Percentiles rank a stretch among this genome's conserved stretches.
Evolutionary conservation across 345 rosid species (phyloP).

Genomic region (Camelina neglecta): DNA sequence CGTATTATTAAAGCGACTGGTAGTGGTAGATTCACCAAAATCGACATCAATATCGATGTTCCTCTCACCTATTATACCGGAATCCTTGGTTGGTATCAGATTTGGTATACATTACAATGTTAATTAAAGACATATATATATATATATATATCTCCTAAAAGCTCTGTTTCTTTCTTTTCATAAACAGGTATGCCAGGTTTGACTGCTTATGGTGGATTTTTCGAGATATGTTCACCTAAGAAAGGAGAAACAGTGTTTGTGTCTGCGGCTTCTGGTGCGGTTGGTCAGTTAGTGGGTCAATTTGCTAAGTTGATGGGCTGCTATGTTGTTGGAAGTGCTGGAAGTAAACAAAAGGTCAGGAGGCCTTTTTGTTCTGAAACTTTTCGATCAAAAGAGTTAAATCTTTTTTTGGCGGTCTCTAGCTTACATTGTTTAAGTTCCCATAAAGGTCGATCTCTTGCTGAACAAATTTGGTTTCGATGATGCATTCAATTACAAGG

Average conservation of each 20-base stretch:
- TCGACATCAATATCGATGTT: constrained; percentile 50
- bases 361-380: not conserved
- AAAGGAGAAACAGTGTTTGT: constrained; percentile 56
- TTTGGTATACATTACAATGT: not conserved
- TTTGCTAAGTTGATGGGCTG: constrained; percentile 59
- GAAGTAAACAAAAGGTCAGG: constrained; percentile 52
- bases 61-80: constrained; percentile 67
- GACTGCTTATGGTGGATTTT: constrained; percentile 61
- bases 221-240: constrained; percentile 56
- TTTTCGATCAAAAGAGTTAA: not conserved
- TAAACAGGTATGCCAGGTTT: constrained; percentile 56
- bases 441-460: constrained; percentile 45
- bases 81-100: constrained; percentile 50
- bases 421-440: not conserved
- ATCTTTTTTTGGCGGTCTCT: not conserved
- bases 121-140: not conserved
- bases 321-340: constrained; percentile 64
- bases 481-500: constrained; percentile 68
- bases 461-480: constrained; percentile 59
- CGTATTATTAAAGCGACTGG: constrained; percentile 37
- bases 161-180: not conserved
- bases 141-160: not conserved
- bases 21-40: constrained; percentile 40
- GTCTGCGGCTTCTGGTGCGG: constrained; percentile 65
- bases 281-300: constrained; percentile 69